Evolutionary conservation across 1,284 basidiomycete genomes (phyloP).

Genomic region (Moesziomyces sp.): DNA sequence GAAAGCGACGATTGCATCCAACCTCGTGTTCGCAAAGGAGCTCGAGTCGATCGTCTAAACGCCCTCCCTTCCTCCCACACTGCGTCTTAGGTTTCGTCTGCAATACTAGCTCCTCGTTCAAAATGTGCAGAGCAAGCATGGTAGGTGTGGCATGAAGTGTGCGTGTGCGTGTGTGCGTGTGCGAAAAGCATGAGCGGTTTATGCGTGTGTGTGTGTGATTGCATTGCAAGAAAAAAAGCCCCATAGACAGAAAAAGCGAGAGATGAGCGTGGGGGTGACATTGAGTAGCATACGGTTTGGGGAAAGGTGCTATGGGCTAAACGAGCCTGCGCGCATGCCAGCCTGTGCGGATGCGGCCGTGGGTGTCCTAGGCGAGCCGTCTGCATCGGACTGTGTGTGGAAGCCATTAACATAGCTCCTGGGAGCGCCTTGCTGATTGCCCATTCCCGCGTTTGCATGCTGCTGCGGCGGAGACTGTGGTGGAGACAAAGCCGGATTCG

Average conservation of each 20-base stretch:
- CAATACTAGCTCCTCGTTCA: neutral
- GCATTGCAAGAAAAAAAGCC: neutral
- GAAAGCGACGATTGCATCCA: constrained; percentile 62
- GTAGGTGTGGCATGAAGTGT: too few relatives aligned
- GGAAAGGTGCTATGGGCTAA: neutral
- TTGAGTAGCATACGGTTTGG: too few relatives aligned
- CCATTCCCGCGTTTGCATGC: neutral
- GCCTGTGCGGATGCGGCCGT: neutral
- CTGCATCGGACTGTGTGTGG: neutral
- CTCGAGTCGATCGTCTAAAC: constrained; percentile 65
- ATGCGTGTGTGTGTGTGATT: neutral
- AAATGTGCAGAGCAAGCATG: neutral
- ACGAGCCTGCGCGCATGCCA: neutral
- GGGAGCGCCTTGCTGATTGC: neutral
- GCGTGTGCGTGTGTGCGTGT: too few relatives aligned
- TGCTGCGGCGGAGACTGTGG: neutral
- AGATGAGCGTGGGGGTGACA: too few relatives aligned
- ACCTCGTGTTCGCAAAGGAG: constrained; percentile 65
- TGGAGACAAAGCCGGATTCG: neutral
- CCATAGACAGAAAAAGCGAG: too few relatives aligned
- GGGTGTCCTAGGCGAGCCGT: constrained; percentile 7
- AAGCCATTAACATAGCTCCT: constrained; percentile 39
- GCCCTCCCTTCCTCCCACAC: neutral
- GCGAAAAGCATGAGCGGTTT: neutral
- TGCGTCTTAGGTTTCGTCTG: neutral